Evolutionary conservation across 2,329 filamentous ascomycete genomes (phyloP), one percentile per base, ranked within the genome.

Genomic region (Rutstroemia sp.): DNA sequence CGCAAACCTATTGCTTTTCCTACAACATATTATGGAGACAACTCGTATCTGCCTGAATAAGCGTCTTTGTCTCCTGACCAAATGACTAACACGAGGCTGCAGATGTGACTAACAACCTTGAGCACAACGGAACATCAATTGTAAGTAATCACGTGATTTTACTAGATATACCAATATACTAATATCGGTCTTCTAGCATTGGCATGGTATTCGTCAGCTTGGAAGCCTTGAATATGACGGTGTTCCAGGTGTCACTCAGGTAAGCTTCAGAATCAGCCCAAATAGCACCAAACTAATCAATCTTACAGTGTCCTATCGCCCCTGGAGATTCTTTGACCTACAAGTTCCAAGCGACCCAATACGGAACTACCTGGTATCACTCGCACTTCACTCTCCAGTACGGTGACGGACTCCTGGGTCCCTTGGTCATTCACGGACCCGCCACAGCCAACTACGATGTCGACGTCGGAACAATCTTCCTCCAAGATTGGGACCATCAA

Each of bases 221-320:
- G 67, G 71, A 39, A 69, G 68, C 7, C 70, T 70, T 23, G 65
- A 75, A 46, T 69, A 71, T 61, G 65, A 68, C 44, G 65, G 65
- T 23, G 65, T 73, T 4, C 72, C 71, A 23, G 74, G 76, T 27
- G 66, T 81, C 23, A 80, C 78, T 25, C 54, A 56, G 17, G 46
- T 48, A 37, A 48, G 46, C 30, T 37, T n/a, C 7, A 48, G 8
- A 4, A n/a, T 4, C 8, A 9, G 4, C 4, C 4, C 16, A 34
- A 16, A n/a, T 37, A 16, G 16, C 27, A 12, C 27, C 46, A 10
- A 30, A 16, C 25, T 48, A 17, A 48, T 19, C 14, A 16, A n/a
- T 17, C 8, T 12, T 6, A 10, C 84, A 89, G 68, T 90, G 86
- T 60, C 85, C 86, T 1, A 82, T 88, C 57, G 73, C 83, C 5